Percentiles rank a stretch among this genome's conserved stretches.
These are phyloP conservation scores for Lasiodiplodia sp. DNA, from an alignment of 2,329 filamentous ascomycete genomes.

Conservation along the genomic window DNA sequence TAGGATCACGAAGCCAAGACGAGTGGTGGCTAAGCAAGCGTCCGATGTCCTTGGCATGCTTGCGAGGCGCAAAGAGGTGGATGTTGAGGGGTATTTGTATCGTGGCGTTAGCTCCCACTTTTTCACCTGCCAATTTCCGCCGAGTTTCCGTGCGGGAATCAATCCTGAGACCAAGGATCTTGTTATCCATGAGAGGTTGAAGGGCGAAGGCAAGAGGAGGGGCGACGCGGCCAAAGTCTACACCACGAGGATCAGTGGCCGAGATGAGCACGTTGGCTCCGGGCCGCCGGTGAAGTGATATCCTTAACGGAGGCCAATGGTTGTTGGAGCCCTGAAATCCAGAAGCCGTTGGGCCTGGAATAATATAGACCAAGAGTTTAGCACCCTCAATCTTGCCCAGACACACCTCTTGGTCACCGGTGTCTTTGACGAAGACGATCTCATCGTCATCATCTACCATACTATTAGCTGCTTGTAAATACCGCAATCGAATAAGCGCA, in stretches of 20 bases:
- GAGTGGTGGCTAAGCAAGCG: conserved; percentile 70
- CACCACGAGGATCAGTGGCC: conserved; percentile 74
- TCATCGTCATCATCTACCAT: conserved; percentile 61
- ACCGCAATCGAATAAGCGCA: neutral
- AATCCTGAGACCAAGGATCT: conserved; percentile 69
- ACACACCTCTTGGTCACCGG: conserved; percentile 75
- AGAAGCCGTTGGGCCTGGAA: conserved; percentile 73
- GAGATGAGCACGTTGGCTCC: conserved; percentile 69
- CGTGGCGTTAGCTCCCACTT: conserved; percentile 36
- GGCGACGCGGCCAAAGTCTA: conserved; percentile 80
- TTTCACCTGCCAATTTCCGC: conserved; percentile 68
- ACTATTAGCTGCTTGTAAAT: neutral
- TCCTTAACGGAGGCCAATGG: conserved; percentile 77
- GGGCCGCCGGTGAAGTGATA: conserved; percentile 68
- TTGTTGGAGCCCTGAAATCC: conserved; percentile 65
- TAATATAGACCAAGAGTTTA: conserved; percentile 69
- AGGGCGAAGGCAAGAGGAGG: conserved; percentile 70
- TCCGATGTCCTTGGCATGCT: conserved; percentile 70
- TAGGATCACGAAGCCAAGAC: conserved; percentile 70
- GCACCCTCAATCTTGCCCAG: conserved; percentile 78
- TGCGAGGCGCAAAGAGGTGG: conserved; percentile 79
- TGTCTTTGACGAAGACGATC: conserved; percentile 63
- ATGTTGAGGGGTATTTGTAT: conserved; percentile 47
- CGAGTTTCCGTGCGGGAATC: conserved; percentile 75
- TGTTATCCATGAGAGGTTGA: conserved; percentile 73